A percentile compares a stretch with the other conserved stretches of the same genome.
These are phyloP conservation scores for Nymphaea thermarum DNA, from an alignment of 164 flowering plant genomes.

Conservation along the genomic window DNA sequence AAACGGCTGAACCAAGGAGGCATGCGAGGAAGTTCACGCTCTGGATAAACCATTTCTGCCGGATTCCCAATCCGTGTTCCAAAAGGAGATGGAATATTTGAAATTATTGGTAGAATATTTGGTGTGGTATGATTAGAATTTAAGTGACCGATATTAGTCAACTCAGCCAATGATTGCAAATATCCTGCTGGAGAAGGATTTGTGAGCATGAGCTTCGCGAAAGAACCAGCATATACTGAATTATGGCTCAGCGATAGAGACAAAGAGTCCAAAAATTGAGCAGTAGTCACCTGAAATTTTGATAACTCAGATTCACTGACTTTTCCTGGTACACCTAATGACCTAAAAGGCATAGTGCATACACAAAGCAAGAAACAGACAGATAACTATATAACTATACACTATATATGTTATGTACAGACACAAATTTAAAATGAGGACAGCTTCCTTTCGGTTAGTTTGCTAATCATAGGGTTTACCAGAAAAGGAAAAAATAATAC, in stretches of 20 bases:
- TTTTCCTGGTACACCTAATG: too few species aligned
- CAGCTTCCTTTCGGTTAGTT: too few species aligned
- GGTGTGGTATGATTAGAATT: too few species aligned
- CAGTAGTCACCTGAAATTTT: constrained; percentile 44
- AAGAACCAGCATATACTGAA: constrained; percentile 76
- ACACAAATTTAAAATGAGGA: too few species aligned
- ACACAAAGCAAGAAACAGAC: too few species aligned
- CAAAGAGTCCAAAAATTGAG: constrained; percentile 57
- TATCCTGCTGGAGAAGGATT: constrained; percentile 55
- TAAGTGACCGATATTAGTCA: constrained; percentile 7
- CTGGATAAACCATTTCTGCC: constrained; percentile 9
- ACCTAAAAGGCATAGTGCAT: too few species aligned
- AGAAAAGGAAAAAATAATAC: too few species aligned
- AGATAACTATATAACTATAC: too few species aligned
- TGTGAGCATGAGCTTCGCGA: constrained; percentile 38
- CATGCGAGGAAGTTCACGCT: constrained; percentile 61
- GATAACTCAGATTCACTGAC: too few species aligned
- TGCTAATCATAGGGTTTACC: too few species aligned
- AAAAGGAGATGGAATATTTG: constrained; percentile 7
- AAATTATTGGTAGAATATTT: too few species aligned
- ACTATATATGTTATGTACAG: too few species aligned
- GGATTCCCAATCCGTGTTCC: constrained; percentile 11
- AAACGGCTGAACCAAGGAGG: constrained; percentile 85
- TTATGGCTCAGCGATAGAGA: constrained; percentile 60
- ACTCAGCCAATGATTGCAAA: constrained; percentile 62